phyloP scores from a whole-genome alignment of 441 rosid genomes.

The Cnidoscolus chayamansa region DNA sequence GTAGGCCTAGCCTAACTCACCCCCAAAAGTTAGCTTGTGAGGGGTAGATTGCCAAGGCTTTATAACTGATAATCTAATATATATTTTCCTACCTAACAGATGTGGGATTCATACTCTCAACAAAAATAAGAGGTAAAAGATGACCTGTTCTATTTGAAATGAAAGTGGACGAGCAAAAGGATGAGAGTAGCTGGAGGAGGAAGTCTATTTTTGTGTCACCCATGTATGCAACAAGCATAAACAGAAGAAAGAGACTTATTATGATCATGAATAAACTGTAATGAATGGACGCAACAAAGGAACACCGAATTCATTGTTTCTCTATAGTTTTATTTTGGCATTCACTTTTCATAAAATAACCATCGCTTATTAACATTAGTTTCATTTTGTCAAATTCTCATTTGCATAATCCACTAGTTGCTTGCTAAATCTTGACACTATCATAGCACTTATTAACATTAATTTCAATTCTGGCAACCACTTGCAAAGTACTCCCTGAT shows the following conservation, averaged over 20 bases:
- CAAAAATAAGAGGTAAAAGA: neutral
- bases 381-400: slow-evolving; percentile 2
- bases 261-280: neutral
- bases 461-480: neutral
- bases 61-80: too few relatives aligned
- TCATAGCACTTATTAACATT: neutral
- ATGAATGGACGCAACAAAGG: too few relatives aligned
- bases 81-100: too few relatives aligned
- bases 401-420: neutral
- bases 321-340: neutral
- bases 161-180: neutral
- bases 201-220: neutral
- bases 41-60: too few relatives aligned
- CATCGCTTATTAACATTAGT: neutral
- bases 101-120: too few relatives aligned
- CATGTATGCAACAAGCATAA: neutral
- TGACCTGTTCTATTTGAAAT: neutral
- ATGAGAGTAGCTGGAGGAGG: too few relatives aligned
- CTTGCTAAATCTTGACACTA: neutral
- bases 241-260: neutral
- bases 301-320: neutral
- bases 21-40: too few relatives aligned
- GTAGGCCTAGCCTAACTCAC: too few relatives aligned
- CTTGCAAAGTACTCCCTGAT: neutral
- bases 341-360: neutral